Percentiles rank a stretch among this genome's conserved stretches.
Evolutionary conservation across 345 rosid genomes (phyloP).

Genomic region (Litchi chinensis): DNA sequence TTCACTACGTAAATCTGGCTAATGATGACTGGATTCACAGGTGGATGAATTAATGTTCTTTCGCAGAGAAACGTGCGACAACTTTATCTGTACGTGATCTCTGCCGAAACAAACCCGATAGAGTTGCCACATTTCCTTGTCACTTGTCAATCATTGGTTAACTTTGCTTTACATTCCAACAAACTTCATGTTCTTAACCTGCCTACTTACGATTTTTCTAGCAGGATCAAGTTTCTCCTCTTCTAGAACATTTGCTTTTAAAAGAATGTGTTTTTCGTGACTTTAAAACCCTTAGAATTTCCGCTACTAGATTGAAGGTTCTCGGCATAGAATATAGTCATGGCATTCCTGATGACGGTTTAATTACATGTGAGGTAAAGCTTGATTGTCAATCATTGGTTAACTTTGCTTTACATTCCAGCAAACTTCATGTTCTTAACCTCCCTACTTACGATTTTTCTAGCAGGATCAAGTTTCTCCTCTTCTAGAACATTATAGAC

Average conservation of each 20-base stretch:
- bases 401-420: too few relatives aligned
- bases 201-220: neutral
- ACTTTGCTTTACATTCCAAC: neutral
- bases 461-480: too few relatives aligned
- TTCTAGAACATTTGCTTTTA: neutral
- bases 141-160: neutral
- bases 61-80: neutral
- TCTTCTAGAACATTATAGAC: neutral
- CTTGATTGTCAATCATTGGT: too few relatives aligned
- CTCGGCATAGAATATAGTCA: neutral
- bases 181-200: neutral
- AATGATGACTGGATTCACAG: neutral
- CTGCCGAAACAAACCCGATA: neutral
- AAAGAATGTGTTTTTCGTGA: neutral
- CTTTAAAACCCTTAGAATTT: neutral
- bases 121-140: neutral
- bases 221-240: neutral
- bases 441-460: too few relatives aligned
- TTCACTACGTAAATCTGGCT: neutral
- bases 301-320: neutral
- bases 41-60: neutral
- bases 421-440: too few relatives aligned
- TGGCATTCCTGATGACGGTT: neutral
- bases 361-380: neutral
- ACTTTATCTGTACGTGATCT: neutral